phyloP scores from a whole-genome alignment of 2,329 filamentous ascomycete genomes.

The Aquanectria penicillioides region DNA sequence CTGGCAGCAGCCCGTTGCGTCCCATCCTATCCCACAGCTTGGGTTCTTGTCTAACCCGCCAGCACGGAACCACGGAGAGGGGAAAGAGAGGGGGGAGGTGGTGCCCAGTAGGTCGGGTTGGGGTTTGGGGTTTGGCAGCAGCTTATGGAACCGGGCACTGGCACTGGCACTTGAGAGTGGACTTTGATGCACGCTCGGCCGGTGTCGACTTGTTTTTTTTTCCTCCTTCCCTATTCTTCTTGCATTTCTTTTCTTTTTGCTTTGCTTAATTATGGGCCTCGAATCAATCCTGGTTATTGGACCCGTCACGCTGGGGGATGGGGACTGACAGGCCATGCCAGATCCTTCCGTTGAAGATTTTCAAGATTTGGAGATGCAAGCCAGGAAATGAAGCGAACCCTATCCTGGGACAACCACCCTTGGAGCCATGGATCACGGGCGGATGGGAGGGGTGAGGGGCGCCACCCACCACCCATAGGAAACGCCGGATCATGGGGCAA shows the following conservation, averaged over 20 bases:
- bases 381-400: no score
- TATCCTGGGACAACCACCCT: no score
- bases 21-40: constrained; percentile 20
- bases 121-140: not conserved
- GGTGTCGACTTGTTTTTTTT: not conserved
- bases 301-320: not conserved
- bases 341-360: not conserved
- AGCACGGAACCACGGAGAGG: constrained; percentile 28
- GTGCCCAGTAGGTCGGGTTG: not conserved
- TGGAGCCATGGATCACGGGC: no score
- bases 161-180: no score
- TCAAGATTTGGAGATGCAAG: no score
- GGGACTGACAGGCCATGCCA: not conserved
- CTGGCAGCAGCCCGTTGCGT: not conserved
- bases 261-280: constrained; percentile 11
- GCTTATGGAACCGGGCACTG: not conserved
- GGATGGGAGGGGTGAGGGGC: no score
- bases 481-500: no score
- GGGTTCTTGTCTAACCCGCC: constrained; percentile 26
- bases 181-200: not conserved
- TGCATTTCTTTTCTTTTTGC: constrained; percentile 14
- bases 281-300: not conserved
- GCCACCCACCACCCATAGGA: no score
- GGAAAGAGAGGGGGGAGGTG: constrained; percentile 16
- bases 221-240: constrained; percentile 28